These are phyloP conservation scores for Endoconidiophora polonica DNA, from an alignment of 2,329 filamentous ascomycete species.

Conservation along the genomic window DNA sequence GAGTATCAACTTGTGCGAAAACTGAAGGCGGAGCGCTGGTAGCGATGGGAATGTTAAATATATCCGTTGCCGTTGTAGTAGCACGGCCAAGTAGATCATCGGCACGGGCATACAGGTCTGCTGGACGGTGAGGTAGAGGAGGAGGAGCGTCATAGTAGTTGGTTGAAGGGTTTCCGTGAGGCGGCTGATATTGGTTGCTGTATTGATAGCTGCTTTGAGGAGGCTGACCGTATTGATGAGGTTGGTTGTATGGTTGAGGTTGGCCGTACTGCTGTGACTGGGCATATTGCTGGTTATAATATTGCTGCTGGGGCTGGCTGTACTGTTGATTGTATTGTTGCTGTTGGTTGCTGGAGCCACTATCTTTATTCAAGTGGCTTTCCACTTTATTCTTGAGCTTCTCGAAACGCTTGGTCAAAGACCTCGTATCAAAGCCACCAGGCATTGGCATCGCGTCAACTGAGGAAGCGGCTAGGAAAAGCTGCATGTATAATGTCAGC, in stretches of 20 bases:
- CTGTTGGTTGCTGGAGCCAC: not conserved
- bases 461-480: not conserved
- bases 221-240: conserved; percentile 1
- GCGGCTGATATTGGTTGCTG: conserved; percentile 7
- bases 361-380: conserved; percentile 3
- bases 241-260: conserved; percentile 8
- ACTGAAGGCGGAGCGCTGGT: conserved; percentile 32
- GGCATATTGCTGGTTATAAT: not conserved
- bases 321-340: not conserved
- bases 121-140: conserved; percentile 12
- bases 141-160: conserved; percentile 2
- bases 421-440: not conserved
- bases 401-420: conserved; percentile 11
- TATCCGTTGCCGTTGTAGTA: conserved; percentile 23
- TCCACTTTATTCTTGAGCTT: conserved; percentile 12
- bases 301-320: not conserved
- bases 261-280: not conserved
- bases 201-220: conserved; percentile 11
- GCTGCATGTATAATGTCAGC: conserved; percentile 8
- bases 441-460: conserved; percentile 8
- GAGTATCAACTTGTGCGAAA: conserved; percentile 33
- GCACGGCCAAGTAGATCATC: conserved; percentile 1
- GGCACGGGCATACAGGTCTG: not conserved
- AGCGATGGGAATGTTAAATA: conserved; percentile 39
- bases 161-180: not conserved